Conservation (phyloP, 2,329 filamentous ascomycete genomes). For the Pseudovirgaria hyperparasitica region DNA sequence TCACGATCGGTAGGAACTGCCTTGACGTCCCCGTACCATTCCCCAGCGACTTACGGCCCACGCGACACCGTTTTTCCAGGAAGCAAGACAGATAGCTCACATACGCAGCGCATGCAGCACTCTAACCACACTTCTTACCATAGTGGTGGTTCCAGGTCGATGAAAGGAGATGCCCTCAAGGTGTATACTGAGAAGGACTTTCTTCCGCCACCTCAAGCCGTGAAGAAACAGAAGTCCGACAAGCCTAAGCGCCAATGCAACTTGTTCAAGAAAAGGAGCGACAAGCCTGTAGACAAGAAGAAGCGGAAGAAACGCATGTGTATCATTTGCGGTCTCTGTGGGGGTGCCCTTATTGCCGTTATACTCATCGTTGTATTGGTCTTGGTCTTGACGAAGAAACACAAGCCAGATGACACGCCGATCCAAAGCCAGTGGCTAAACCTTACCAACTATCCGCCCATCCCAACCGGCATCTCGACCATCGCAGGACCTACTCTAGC, state of each 20-base stretch:
- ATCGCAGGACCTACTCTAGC: conserved; percentile 61
- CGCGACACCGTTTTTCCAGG: no score
- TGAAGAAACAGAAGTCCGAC: conserved; percentile 17
- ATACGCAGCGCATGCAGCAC: no score
- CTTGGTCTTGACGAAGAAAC: conserved; percentile 22
- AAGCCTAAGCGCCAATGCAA: conserved; percentile 13
- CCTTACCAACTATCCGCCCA: conserved; percentile 71
- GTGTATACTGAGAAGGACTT: no score
- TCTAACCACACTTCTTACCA: conserved; percentile 12
- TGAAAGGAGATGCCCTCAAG: no score
- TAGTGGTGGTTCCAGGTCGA: conserved; percentile 14
- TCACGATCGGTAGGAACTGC: no score
- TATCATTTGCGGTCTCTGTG: conserved; percentile 17
- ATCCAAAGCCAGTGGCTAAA: conserved; percentile 56
- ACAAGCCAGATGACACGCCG: conserved; percentile 24
- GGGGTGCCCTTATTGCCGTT: conserved; percentile 22
- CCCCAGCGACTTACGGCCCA: no score
- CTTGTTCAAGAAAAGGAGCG: conserved; percentile 8
- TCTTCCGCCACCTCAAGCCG: conserved; percentile 12
- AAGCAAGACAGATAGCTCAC: no score
- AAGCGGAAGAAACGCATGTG: conserved; percentile 13
- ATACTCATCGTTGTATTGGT: conserved; percentile 25
- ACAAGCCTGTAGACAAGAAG: conserved; percentile 18
- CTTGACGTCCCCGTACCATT: no score
- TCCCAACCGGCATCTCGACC: conserved; percentile 72